Conservation (phyloP, 768 basidiomycete genomes). For the Sporobolomyces roseus region DNA sequence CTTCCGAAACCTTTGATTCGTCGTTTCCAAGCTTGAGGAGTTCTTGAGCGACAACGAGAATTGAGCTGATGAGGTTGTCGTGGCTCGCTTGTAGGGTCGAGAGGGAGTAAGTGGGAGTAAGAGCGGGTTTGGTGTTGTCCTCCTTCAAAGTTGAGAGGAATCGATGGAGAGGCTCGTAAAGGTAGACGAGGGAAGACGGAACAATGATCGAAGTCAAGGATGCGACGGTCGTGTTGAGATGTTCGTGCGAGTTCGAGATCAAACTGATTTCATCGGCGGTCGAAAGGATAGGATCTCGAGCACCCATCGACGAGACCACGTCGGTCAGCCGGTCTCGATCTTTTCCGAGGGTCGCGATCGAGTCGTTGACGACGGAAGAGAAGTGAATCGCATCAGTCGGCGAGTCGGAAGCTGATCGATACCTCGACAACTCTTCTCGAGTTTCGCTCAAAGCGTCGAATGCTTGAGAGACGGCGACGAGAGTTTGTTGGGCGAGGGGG, state of each 20-base stretch:
- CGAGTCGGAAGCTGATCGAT: slow-evolving; percentile 18
- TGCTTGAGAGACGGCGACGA: slow-evolving; percentile 11
- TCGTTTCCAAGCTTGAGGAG: slow-evolving; percentile 24
- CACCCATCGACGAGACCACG: background rate
- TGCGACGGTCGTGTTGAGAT: slow-evolving; percentile 6
- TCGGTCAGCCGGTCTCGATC: slow-evolving; percentile 28
- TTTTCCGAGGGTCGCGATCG: background rate
- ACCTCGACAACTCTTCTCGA: slow-evolving; percentile 21
- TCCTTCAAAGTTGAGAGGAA: too few species aligned
- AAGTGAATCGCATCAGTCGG: background rate
- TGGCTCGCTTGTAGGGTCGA: slow-evolving; percentile 39
- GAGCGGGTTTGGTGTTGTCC: background rate
- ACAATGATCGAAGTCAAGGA: background rate
- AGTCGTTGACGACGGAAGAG: slow-evolving; percentile 5
- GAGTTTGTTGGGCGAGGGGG: background rate
- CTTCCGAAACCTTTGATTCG: slow-evolving; percentile 8
- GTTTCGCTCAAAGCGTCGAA: slow-evolving; percentile 24
- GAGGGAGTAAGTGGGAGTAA: background rate
- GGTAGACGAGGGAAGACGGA: slow-evolving; percentile 21
- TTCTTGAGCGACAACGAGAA: slow-evolving; percentile 55
- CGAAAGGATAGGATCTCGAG: slow-evolving; percentile 18
- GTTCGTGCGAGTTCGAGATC: slow-evolving; percentile 6
- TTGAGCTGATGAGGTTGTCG: slow-evolving; percentile 57
- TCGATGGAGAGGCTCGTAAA: slow-evolving; percentile 4
- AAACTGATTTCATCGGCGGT: slow-evolving; percentile 17